Base-by-base conservation (phyloP, 1,284 basidiomycete species). In the Apiotrichum domesticum region DNA sequence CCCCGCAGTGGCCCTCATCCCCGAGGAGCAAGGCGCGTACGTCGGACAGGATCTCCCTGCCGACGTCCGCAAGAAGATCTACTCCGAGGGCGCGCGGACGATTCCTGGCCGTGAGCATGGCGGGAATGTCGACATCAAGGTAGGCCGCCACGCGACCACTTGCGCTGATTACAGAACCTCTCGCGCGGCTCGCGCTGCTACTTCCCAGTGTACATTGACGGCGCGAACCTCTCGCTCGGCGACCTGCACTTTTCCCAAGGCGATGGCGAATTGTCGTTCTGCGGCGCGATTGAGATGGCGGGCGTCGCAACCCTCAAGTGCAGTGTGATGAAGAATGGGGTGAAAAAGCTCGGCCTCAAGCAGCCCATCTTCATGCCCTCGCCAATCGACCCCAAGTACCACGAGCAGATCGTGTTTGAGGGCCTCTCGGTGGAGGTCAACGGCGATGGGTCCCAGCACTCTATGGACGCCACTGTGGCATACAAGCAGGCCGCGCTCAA, bases 191-290 rank as follows among this genome's bases (percentile, higher is more conserved):
- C 55, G 8, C 55, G 55, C 11, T 52, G 52, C 39, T 58, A 51
- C 35, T 58, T 58, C 52, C 87, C 87, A 0, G 86, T 89, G 4
- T 89, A 85, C 65, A 74, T 88, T 34, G 79, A 83, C 51, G 87
- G 86, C 4, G 87, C 86, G 9, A 87, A 87, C 65, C 76, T 88
- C 4, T 86, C 86, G 0, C 82, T 88, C 34, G 87, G 87, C 1
- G 87, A 88, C 68, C 75, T 88, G 39, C 87, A 89, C 68, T 88
- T 88, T 73, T 86, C 85, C 14, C 87, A 88, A 72, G 87, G 86
- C 33, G 87, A 88, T 77, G 85, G 85, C 55, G 85, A 87, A 77
- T 46, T 56, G n/a, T 61, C 54, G n/a, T 56, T 58, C 44, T 54
- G 57, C 46, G 57, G 53, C n/a, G 52, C 35, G 10, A 29, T 56